These are phyloP conservation scores for Fusarium sp. DNA, from an alignment of 2,329 filamentous ascomycete genomes.

Conservation along the genomic window DNA sequence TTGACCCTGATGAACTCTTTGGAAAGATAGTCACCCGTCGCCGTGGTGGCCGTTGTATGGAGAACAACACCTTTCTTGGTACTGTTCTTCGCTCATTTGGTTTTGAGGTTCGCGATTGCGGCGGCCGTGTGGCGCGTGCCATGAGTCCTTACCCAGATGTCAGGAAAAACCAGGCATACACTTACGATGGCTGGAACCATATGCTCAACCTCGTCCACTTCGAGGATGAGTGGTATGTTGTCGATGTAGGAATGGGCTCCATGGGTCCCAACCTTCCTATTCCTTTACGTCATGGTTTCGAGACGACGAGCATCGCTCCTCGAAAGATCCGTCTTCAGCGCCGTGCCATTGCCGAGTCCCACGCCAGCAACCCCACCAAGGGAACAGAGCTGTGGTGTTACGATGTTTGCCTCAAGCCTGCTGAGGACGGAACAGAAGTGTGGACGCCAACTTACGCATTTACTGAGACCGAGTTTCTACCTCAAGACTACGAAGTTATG, in stretches of 20 bases:
- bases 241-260: not conserved
- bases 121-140: not conserved
- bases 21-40: not conserved
- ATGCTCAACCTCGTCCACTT: not conserved
- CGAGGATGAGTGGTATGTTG: not conserved
- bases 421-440: not conserved
- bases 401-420: not conserved
- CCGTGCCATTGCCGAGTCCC: not conserved
- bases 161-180: not conserved
- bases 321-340: not conserved
- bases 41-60: not conserved
- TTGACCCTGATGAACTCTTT: not conserved
- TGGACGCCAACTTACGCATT: not conserved
- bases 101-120: not conserved
- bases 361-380: not conserved
- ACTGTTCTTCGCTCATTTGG: not conserved
- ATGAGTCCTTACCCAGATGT: not conserved
- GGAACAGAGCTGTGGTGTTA: not conserved
- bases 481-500: slow-evolving; percentile 3
- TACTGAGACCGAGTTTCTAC: not conserved
- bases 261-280: not conserved
- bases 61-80: not conserved
- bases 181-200: slow-evolving; percentile 7
- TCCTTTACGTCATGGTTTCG: not conserved
- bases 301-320: not conserved